Base-by-base conservation (phyloP, 2,329 filamentous ascomycete genomes). In the Talaromyces sp. region DNA sequence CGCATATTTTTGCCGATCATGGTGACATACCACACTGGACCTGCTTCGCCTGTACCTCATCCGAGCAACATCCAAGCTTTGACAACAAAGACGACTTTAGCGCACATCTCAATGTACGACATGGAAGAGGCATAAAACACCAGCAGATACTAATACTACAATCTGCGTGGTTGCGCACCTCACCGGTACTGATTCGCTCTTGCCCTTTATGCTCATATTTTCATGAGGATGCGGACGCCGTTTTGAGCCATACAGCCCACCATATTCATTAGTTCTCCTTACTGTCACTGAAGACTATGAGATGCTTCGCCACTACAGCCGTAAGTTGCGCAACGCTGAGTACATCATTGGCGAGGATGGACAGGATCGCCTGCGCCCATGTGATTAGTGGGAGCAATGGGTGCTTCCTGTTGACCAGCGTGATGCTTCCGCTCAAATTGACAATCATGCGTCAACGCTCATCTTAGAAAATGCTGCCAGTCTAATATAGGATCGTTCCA, bases 371-470 rank as follows among this genome's bases (percentile, higher is more conserved):
- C 77, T 98, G 54, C 90, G 95, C 61, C 86, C 88, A 67, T 85
- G 86, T 29, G 85, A 92, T 22, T 88, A 87, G 29, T 97, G 93
- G 92, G 84, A 90, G 70, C 87, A 89, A 69, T 98, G 92, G 83
- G 86, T 97, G 19, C 79, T 96, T 66, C 85, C 86, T 1, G 83
- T 88, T 73, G 85, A 88, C 13, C 86, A 92, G 68, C 89, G 94
- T 68, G 88, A 93, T 70, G 83, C 88, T 49, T 84, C 86, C 19
- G 91, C 91, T 43, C 91, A 90, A 74, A 91, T 90, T 71, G 85
- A 90, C 19, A 93, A 93, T 8, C 86, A 87, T n/a, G 75, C 80
- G n/a, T n/a, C n/a, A n/a, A n/a, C n/a, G n/a, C n/a, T n/a, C n/a
- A n/a, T n/a, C n/a, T n/a, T n/a, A n/a, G n/a, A n/a, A n/a, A n/a